Conservation (phyloP, 331 rosid species). For the Quercus phellos region DNA sequence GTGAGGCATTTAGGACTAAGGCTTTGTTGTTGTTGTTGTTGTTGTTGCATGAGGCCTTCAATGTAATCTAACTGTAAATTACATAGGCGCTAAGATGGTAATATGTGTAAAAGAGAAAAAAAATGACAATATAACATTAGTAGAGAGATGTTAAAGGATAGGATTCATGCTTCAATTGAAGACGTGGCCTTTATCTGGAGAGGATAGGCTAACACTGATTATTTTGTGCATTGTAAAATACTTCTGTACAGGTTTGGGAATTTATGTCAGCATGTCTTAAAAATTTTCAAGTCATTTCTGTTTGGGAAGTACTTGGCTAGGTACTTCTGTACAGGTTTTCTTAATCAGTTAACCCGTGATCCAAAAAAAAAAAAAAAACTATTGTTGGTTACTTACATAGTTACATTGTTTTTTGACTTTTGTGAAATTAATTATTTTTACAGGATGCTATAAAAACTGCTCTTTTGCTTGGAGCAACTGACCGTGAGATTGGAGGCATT, state of each 20-base stretch:
- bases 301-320: neutral
- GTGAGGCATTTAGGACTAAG: neutral
- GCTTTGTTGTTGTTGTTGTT: too few species aligned
- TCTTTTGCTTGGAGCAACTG: constrained; percentile 89
- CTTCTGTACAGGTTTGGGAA: neutral
- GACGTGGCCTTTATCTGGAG: neutral
- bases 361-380: neutral
- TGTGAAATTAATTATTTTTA: constrained; percentile 11
- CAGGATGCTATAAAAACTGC: constrained; percentile 97
- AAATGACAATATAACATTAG: neutral
- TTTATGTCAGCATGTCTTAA: neutral
- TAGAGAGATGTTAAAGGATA: neutral
- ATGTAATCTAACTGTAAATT: neutral
- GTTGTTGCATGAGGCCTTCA: too few species aligned
- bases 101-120: neutral
- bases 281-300: neutral
- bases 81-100: too few species aligned
- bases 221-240: neutral
- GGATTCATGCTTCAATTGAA: neutral
- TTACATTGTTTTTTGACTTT: neutral
- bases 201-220: neutral
- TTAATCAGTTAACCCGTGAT: neutral
- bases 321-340: neutral
- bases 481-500: constrained; percentile 84
- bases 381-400: neutral